A percentile compares a stretch with the other conserved stretches of the same genome.
Evolutionary conservation across 495 filamentous ascomycete species (phyloP).

Genomic region (Penicillium paxilli): DNA sequence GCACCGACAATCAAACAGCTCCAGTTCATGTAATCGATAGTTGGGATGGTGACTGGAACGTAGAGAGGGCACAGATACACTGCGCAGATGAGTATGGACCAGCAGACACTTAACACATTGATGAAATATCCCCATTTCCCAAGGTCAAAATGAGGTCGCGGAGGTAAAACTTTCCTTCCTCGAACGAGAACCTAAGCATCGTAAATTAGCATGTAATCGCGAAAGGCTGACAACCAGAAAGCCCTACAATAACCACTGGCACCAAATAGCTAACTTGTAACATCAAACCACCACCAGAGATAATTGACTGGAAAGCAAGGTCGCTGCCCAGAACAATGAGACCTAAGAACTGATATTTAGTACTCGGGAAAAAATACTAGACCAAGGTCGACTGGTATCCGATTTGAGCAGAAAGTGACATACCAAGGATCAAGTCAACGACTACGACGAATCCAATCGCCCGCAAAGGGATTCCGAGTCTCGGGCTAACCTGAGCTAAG

Average conservation of each 20-base stretch:
- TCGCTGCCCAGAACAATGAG: not conserved
- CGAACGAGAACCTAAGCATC: not conserved
- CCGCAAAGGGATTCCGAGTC: not conserved
- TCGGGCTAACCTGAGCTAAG: not conserved
- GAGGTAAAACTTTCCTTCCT: not conserved
- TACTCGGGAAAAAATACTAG: too few species aligned
- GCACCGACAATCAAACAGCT: not conserved
- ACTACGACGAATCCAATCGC: not conserved
- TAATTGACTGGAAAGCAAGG: constrained; percentile 1
- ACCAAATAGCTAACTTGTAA: not conserved
- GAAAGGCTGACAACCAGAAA: not conserved
- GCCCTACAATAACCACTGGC: not conserved
- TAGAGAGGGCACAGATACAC: not conserved
- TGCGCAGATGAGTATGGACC: not conserved
- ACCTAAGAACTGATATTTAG: not conserved
- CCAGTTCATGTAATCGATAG: not conserved
- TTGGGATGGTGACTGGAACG: not conserved
- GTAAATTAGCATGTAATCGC: not conserved
- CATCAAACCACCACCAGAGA: not conserved
- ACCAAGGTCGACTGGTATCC: too few species aligned
- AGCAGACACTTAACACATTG: not conserved
- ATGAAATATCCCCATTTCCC: not conserved
- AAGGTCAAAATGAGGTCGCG: not conserved
- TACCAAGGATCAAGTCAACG: not conserved
- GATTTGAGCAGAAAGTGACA: not conserved